phyloP scores from a whole-genome alignment of 129 eudicot species.

The Lactuca saligna region DNA sequence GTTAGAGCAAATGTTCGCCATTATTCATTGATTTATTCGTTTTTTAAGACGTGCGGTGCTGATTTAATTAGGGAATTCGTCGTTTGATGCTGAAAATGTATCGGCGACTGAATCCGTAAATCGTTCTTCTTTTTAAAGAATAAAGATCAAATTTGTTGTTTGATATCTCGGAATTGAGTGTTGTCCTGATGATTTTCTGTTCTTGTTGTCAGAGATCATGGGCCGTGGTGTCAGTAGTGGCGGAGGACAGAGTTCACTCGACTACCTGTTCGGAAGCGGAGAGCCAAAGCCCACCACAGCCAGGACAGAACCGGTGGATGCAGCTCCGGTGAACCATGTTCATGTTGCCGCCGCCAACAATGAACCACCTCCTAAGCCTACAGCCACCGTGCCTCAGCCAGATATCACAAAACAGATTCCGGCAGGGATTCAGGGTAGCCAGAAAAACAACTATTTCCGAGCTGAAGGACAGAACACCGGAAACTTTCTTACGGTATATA shows the following conservation, averaged over 20 bases:
- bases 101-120: neutral
- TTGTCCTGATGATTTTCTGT: neutral
- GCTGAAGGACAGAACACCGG: constrained; percentile 81
- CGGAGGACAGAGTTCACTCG: constrained; percentile 77
- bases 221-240: constrained; percentile 88
- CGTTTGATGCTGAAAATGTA: constrained; percentile 14
- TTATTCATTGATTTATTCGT: constrained; percentile 1
- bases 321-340: constrained; percentile 32
- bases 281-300: constrained; percentile 50
- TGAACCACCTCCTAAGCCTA: constrained; percentile 51
- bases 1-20: constrained; percentile 17
- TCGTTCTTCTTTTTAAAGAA: neutral
- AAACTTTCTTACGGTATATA: constrained; percentile 72
- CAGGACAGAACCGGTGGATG: constrained; percentile 27
- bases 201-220: constrained; percentile 38
- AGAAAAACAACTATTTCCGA: constrained; percentile 57
- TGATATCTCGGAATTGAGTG: neutral
- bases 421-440: constrained; percentile 65
- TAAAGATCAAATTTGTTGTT: constrained; percentile 4
- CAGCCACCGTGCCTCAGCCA: constrained; percentile 39
- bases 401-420: constrained; percentile 55
- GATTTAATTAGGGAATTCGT: neutral
- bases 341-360: constrained; percentile 28
- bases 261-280: constrained; percentile 69
- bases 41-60: constrained; percentile 3